phyloP scores from a whole-genome alignment of 805 yeast genomes.

The Saccharomycopsis babjevae region DNA sequence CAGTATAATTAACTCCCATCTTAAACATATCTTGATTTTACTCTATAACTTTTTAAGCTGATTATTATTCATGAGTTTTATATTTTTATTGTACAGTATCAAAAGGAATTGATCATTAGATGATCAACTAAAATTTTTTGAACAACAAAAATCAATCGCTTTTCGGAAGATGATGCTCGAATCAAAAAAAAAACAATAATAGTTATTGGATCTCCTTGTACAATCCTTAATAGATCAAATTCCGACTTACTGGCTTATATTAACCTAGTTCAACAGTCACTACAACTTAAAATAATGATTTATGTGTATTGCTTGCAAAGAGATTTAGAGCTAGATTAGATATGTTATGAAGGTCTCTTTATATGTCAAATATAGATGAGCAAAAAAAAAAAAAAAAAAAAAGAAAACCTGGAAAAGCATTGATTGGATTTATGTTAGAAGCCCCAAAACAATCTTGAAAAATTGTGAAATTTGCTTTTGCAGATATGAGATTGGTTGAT shows the following conservation, averaged over 20 bases:
- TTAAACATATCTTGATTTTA: background rate
- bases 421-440: background rate
- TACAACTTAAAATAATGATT: background rate
- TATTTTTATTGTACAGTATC: background rate
- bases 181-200: too few species aligned
- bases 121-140: background rate
- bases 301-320: background rate
- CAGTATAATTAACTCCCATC: slow-evolving; percentile 49
- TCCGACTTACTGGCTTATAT: too few species aligned
- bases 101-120: background rate
- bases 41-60: too few species aligned
- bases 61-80: background rate
- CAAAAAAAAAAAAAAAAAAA: background rate
- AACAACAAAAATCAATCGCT: too few species aligned
- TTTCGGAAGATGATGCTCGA: too few species aligned
- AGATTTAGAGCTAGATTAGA: background rate
- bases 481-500: background rate
- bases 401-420: background rate
- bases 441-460: background rate
- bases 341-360: background rate
- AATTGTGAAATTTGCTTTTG: background rate
- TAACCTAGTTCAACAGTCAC: too few species aligned
- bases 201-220: too few species aligned
- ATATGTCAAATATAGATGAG: background rate
- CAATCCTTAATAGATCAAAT: too few species aligned